phyloP scores from a whole-genome alignment of 208 protist species.

The Vickermania ingenoplastis region DNA sequence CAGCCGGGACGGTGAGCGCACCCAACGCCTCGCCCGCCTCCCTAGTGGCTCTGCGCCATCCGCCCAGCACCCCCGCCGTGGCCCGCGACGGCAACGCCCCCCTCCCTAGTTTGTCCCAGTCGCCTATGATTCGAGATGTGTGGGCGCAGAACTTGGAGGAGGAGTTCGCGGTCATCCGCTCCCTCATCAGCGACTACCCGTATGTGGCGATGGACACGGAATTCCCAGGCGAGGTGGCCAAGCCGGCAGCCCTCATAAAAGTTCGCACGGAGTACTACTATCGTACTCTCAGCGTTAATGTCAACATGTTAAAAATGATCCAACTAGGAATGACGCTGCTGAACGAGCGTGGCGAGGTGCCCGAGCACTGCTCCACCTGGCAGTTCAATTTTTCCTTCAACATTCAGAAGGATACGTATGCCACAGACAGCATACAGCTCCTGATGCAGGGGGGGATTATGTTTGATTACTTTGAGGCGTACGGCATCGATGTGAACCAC shows the following conservation, averaged over 20 bases:
- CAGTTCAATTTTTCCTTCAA: constrained; percentile 99
- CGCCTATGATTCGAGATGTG: constrained; percentile 92
- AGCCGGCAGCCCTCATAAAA: constrained; percentile 93
- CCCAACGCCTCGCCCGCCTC: too few species aligned
- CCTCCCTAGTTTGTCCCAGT: constrained; percentile 59
- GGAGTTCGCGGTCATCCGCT: constrained; percentile 93
- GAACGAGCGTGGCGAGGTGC: constrained; percentile 95
- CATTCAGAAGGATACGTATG: constrained; percentile 95
- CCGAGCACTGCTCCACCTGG: constrained; percentile 93
- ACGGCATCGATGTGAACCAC: constrained; percentile 94
- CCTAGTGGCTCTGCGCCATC: too few species aligned
- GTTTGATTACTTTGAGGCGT: constrained; percentile 91
- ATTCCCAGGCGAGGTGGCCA: constrained; percentile 98
- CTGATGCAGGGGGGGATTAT: constrained; percentile 94
- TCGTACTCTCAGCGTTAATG: constrained; percentile 96
- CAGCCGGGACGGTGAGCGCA: too few species aligned
- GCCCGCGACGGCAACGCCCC: too few species aligned
- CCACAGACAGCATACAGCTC: constrained; percentile 96
- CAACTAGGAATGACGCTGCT: constrained; percentile 98
- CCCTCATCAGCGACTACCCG: constrained; percentile 94
- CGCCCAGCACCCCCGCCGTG: too few species aligned
- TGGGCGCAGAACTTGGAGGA: constrained; percentile 96
- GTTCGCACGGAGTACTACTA: constrained; percentile 94
- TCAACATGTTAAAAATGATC: constrained; percentile 99
- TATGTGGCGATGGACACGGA: constrained; percentile 98